Base-by-base conservation (phyloP, 441 rosid genomes). In the Pelargonium fulgidum region DNA sequence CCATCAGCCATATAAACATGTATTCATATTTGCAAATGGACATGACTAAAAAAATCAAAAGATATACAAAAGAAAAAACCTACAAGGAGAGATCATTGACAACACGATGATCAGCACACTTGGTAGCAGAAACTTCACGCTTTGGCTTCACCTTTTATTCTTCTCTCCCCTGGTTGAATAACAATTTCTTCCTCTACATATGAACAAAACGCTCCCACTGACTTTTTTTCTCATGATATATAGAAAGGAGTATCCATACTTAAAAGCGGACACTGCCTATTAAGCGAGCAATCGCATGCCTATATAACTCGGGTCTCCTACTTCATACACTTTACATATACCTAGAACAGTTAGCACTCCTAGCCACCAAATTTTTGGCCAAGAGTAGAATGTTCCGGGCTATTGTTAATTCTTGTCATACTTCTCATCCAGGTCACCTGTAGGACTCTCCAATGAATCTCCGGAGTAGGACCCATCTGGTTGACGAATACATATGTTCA, bases 391-490 rank as follows among this genome's bases (percentile, higher is more conserved):
- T 72, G 62, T 71, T 36, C 66, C 68, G 65, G 70, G 22, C 42
- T 66, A 70, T 45, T 70, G 83, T 81, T 69, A 82, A 75, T 24
- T 76, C 72, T 65, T 68, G 67, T 80, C 82, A 13, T 71, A 81
- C 68, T 69, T 76, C 75, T 81, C 86, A 19, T 86, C 75, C 48
- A 72, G 75, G 66, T 69, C 78, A 64, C 79, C 86, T 66, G 71
- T 83, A 7, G 79, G 88, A 78, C 89, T 81, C 56, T 87, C 89
- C 50, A 84, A 48, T 26, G 77, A 77, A 77, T 91, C 92, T 77
- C 82, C 88, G 24, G 83, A 75, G 76, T 88, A 89, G 54, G 96
- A 89, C 58, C 96, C 92, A 74, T 89, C 97, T 9, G 92, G 81
- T 81, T 88, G 91, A 76, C 89, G 86, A 59, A 84, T 76, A 62